Percentiles rank a stretch among this genome's conserved stretches.
Conservation (phyloP, 257 asterid genomes). For the Henckelia pumila region DNA sequence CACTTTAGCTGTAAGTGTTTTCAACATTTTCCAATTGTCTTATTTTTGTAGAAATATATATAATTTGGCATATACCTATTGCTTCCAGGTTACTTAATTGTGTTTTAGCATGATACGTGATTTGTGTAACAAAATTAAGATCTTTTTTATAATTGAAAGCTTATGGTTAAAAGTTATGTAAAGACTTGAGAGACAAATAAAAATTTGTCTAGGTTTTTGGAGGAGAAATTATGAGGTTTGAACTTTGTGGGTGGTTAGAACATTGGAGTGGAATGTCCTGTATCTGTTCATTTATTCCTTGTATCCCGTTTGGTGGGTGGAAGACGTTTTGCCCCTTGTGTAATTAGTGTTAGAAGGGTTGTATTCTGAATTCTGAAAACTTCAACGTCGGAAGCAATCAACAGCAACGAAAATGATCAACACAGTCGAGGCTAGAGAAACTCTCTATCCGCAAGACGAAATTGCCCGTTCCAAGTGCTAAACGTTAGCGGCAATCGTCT, state of each 20-base stretch:
- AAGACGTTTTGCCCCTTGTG: background rate
- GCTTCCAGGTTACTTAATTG: background rate
- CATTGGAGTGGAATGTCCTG: background rate
- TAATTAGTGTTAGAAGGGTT: no score
- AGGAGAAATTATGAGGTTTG: background rate
- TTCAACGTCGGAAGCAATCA: no score
- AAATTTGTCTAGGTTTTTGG: background rate
- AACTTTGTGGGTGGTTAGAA: background rate
- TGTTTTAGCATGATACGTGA: background rate
- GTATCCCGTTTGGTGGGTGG: background rate
- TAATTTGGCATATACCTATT: background rate
- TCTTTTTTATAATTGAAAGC: background rate
- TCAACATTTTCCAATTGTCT: conserved; percentile 4
- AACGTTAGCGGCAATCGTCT: no score
- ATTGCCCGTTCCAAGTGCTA: no score
- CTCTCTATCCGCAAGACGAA: no score
- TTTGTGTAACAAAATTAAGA: background rate
- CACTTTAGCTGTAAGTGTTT: conserved; percentile 71
- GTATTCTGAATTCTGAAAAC: no score
- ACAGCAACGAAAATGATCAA: no score
- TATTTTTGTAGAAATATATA: background rate
- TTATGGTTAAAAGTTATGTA: background rate
- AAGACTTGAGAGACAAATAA: background rate
- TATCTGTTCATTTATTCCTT: background rate
- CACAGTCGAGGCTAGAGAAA: no score